Evolutionary conservation across 306 rosid genomes (phyloP), one percentile per base, ranked within the genome.

Genomic region (Argentina anserina): DNA sequence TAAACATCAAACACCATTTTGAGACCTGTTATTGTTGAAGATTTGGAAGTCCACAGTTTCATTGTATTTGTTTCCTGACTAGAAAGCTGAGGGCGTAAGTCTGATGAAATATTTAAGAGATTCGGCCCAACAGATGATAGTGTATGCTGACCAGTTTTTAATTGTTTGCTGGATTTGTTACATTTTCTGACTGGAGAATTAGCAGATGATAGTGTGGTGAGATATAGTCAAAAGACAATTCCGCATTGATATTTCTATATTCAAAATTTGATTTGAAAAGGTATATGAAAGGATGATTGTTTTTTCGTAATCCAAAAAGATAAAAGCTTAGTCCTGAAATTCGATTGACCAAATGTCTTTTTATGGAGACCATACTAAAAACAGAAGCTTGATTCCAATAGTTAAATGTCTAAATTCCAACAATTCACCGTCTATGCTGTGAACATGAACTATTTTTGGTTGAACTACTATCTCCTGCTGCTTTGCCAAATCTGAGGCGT

Each of bases 401-500:
- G 49, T 47, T 39, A 9, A n/a, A 28, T 53, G 58, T 23, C 42
- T 61, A 65, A 65, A 71, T 72, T 67, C 43, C 75, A 43, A 59
- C 75, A 21, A 68, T 77, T 43, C 62, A 61, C 33, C 82, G 72
- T 64, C 76, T 63, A 43, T 72, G 73, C 45, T 46, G 45, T 50
- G 58, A 49, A 74, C 74, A 26, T 58, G 76, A 75, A 58, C 36
- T 73, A 21, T 78, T 72, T 75, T 78, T 76, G 76, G 84, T 78
- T 61, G 84, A 77, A 63, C 69, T 81, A 72, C 72, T 58, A 70
- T 78, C 77, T 76, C 11, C 62, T 73, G 65, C 83, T 76, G 82
- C 81, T 77, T 88, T 88, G 75, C 79, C 60, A 74, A 85, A 75
- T 91, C 96, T 94, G 87, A 94, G 99, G 90, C 80, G 85, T 80